These are phyloP conservation scores for Arthromyces matolae DNA, from an alignment of 768 basidiomycete species.

Conservation along the genomic window DNA sequence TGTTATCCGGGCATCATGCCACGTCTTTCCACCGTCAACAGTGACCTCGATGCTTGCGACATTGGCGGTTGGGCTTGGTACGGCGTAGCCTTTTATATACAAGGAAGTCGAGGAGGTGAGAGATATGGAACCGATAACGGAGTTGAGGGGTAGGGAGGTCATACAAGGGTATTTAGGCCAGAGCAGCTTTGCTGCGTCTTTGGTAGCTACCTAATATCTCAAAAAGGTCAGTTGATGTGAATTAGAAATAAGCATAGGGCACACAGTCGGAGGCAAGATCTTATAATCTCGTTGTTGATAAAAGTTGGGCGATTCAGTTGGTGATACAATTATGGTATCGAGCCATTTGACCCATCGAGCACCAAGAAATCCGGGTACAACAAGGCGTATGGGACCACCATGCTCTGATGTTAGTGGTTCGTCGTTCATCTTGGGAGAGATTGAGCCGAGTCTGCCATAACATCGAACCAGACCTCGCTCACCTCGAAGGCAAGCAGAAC, in stretches of 20 bases:
- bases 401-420: slow-evolving; percentile 55
- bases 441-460: too few species aligned
- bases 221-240: slow-evolving; percentile 5
- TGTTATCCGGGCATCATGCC: slow-evolving; percentile 47
- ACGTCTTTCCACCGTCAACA: slow-evolving; percentile 47
- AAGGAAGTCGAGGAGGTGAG: slow-evolving; percentile 30
- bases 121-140: slow-evolving; percentile 47
- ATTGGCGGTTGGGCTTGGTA: slow-evolving; percentile 41
- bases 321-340: slow-evolving; percentile 52
- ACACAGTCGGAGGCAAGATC: slow-evolving; percentile 49
- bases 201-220: slow-evolving; percentile 42
- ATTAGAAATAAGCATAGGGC: slow-evolving; percentile 16
- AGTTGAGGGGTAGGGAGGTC: slow-evolving; percentile 58
- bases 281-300: slow-evolving; percentile 76
- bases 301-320: slow-evolving; percentile 59
- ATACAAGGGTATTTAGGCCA: slow-evolving; percentile 60
- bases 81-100: slow-evolving; percentile 55
- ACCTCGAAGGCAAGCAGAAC: slow-evolving; percentile 65
- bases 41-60: slow-evolving; percentile 50
- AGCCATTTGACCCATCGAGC: slow-evolving; percentile 80
- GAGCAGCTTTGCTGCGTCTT: slow-evolving; percentile 37
- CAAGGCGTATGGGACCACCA: slow-evolving; percentile 63
- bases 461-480: background rate
- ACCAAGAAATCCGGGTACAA: slow-evolving; percentile 65
- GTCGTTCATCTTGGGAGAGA: slow-evolving; percentile 55